A percentile compares a stretch with the other conserved stretches of the same genome.
Evolutionary conservation across 2,329 filamentous ascomycete genomes (phyloP).

Genomic region (Colletotrichum lentis): DNA sequence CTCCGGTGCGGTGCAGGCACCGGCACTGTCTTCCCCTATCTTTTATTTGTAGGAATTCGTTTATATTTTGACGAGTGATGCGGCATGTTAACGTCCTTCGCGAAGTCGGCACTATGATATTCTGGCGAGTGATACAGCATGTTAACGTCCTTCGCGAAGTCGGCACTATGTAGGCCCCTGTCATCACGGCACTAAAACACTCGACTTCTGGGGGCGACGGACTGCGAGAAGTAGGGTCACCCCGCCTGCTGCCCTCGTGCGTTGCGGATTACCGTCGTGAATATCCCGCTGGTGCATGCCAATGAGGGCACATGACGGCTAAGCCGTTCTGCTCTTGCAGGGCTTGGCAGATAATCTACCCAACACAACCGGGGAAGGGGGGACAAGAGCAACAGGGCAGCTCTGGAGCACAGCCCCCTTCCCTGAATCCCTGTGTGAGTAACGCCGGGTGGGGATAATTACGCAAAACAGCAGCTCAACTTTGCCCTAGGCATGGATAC

Average conservation of each 20-base stretch:
- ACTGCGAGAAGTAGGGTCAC: background rate
- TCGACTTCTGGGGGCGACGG: background rate
- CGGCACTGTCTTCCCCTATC: background rate
- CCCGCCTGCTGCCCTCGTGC: constrained; percentile 2
- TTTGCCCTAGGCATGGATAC: no score
- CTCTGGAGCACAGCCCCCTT: constrained; percentile 25
- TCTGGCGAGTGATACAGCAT: no score
- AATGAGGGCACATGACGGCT: constrained; percentile 5
- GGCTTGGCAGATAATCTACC: constrained; percentile 31
- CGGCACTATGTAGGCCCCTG: background rate
- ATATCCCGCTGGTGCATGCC: background rate
- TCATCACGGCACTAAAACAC: no score
- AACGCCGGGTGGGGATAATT: background rate
- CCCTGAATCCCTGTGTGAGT: background rate
- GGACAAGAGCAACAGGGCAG: no score
- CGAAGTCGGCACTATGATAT: no score
- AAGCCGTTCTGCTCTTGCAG: background rate
- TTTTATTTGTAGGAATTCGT: no score
- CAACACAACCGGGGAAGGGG: constrained; percentile 6
- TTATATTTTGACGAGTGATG: no score
- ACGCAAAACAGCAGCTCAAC: background rate
- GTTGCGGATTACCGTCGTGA: constrained; percentile 1
- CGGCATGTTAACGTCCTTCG: no score
- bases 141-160: no score
- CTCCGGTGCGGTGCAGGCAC: no score